phyloP scores from a whole-genome alignment of 2,329 filamentous ascomycete species.

The Paraphoma sp. region DNA sequence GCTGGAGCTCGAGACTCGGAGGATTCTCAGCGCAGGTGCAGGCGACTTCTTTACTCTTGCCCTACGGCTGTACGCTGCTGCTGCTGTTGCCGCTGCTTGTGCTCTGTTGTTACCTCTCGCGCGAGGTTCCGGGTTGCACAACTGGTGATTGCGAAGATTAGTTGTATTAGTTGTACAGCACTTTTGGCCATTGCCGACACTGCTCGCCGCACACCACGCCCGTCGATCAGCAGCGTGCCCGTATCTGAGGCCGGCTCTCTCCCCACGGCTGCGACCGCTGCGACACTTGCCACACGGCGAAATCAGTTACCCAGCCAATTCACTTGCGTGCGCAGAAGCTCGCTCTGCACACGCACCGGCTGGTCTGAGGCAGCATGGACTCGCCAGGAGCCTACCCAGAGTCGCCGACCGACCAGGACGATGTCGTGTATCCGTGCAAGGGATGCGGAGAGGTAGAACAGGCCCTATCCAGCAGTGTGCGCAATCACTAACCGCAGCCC shows the following conservation, averaged over 20 bases:
- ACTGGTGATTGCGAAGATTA: neutral
- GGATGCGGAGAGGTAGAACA: conserved; percentile 57
- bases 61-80: neutral
- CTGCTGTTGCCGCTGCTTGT: neutral
- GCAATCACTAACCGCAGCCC: conserved; percentile 31
- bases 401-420: conserved; percentile 52
- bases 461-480: neutral
- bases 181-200: conserved; percentile 2
- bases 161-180: neutral
- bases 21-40: neutral
- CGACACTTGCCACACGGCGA: neutral
- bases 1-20: conserved; percentile 3
- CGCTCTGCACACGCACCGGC: neutral
- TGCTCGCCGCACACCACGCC: neutral
- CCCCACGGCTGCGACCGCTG: neutral
- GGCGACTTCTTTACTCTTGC: neutral
- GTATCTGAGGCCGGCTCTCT: neutral
- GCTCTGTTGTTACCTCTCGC: neutral
- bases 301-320: neutral
- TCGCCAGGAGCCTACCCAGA: conserved; percentile 63
- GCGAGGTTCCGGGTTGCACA: conserved; percentile 1
- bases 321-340: conserved; percentile 4
- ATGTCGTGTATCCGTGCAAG: conserved; percentile 70
- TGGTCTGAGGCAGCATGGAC: conserved; percentile 53
- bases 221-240: neutral